Conservation (phyloP, 1,139 yeast species). For the Keqinozyma sinolaborantium region DNA sequence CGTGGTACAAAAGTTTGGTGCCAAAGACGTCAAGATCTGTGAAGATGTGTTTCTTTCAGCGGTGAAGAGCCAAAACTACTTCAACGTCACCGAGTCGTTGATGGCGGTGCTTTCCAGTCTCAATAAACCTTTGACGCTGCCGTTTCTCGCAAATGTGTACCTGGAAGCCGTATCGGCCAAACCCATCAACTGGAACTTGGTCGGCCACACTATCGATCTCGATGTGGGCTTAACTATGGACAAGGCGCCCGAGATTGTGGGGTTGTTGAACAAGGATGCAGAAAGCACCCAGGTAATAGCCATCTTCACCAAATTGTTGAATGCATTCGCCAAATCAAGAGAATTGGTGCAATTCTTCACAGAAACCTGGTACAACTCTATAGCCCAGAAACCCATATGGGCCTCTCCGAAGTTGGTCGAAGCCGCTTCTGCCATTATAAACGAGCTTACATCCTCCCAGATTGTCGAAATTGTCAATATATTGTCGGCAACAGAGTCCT, state of each 20-base stretch:
- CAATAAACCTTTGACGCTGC: slow-evolving; percentile 47
- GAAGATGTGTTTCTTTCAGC: slow-evolving; percentile 43
- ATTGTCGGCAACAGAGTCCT: slow-evolving; percentile 2
- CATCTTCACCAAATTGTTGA: slow-evolving; percentile 39
- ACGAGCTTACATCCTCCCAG: slow-evolving; percentile 47
- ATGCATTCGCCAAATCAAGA: slow-evolving; percentile 55
- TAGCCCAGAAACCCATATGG: slow-evolving; percentile 22
- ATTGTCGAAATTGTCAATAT: slow-evolving; percentile 17
- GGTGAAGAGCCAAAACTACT: slow-evolving; percentile 21
- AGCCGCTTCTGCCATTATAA: slow-evolving; percentile 35
- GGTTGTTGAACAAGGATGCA: slow-evolving; percentile 12
- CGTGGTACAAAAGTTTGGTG: slow-evolving; percentile 20
- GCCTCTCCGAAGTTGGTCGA: slow-evolving; percentile 24
- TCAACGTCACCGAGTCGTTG: slow-evolving; percentile 33
- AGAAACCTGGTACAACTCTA: slow-evolving; percentile 40
- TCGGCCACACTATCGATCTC: slow-evolving; percentile 40
- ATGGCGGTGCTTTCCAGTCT: slow-evolving; percentile 34
- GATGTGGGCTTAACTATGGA: slow-evolving; percentile 51
- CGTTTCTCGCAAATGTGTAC: slow-evolving; percentile 37
- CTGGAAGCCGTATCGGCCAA: slow-evolving; percentile 20
- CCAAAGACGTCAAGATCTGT: slow-evolving; percentile 27
- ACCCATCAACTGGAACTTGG: slow-evolving; percentile 39
- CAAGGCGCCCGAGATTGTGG: slow-evolving; percentile 24
- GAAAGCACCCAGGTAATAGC: slow-evolving; percentile 6
- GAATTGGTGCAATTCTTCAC: slow-evolving; percentile 50